A percentile compares a stretch with the other conserved stretches of the same genome.
Conservation (phyloP, 2,329 filamentous ascomycete genomes). For the Xylaria sp. region DNA sequence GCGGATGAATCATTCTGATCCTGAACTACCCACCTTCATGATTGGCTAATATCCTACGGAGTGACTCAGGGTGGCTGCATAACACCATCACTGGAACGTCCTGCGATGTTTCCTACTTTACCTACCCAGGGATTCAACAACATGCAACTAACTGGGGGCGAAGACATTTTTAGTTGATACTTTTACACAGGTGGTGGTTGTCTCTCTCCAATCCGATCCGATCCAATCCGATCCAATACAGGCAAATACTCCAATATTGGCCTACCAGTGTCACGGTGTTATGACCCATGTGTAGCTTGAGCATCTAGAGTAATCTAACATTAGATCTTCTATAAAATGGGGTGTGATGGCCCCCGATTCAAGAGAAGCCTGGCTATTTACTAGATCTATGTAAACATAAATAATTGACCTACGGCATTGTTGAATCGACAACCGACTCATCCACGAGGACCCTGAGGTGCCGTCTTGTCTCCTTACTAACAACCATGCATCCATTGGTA, state of each 20-base stretch:
- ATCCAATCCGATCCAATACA: too few species aligned
- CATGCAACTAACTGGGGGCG: neutral
- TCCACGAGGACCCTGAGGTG: conserved; percentile 57
- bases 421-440: conserved; percentile 26
- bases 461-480: conserved; percentile 61
- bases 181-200: neutral
- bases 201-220: neutral
- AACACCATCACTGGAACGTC: neutral
- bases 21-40: conserved; percentile 20
- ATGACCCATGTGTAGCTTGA: neutral
- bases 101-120: neutral
- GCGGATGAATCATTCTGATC: conserved; percentile 46
- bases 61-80: neutral
- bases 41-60: conserved; percentile 34
- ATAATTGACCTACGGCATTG: neutral
- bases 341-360: neutral
- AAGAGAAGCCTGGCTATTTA: neutral
- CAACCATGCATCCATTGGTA: conserved; percentile 74
- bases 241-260: neutral
- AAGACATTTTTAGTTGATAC: neutral
- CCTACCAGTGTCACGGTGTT: neutral
- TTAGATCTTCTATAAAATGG: neutral
- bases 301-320: neutral
- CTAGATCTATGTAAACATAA: neutral
- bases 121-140: neutral